Conservation (phyloP, 805 yeast genomes). For the Cyberlindnera saturnus region DNA sequence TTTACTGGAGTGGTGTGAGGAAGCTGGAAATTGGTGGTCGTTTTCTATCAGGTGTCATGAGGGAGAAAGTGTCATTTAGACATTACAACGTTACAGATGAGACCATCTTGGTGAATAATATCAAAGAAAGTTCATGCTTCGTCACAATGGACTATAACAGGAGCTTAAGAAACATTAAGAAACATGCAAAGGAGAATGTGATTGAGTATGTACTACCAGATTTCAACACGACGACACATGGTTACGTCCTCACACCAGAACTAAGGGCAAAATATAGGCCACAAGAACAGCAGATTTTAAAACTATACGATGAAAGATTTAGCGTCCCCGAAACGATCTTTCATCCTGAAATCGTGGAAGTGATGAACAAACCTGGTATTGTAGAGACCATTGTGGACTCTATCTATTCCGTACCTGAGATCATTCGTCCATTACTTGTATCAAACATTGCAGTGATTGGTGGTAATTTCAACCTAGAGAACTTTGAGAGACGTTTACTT, state of each 20-base stretch:
- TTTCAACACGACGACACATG: slow-evolving; percentile 71
- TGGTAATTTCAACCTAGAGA: slow-evolving; percentile 69
- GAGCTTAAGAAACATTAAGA: slow-evolving; percentile 36
- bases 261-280: slow-evolving; percentile 25
- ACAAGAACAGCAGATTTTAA: slow-evolving; percentile 57
- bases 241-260: slow-evolving; percentile 48
- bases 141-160: slow-evolving; percentile 54
- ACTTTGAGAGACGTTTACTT: slow-evolving; percentile 55
- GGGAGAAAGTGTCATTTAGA: slow-evolving; percentile 82
- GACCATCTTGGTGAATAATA: slow-evolving; percentile 72
- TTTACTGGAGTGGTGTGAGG: slow-evolving; percentile 69
- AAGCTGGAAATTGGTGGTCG: slow-evolving; percentile 86
- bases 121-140: slow-evolving; percentile 74
- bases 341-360: slow-evolving; percentile 76
- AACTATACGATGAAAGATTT: slow-evolving; percentile 79
- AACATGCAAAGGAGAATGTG: slow-evolving; percentile 25
- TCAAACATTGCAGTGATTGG: slow-evolving; percentile 80
- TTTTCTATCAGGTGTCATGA: slow-evolving; percentile 70
- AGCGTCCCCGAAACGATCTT: slow-evolving; percentile 81
- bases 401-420: slow-evolving; percentile 64
- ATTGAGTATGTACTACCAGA: slow-evolving; percentile 84
- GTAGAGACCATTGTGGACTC: slow-evolving; percentile 64
- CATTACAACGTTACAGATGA: slow-evolving; percentile 94
- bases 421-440: slow-evolving; percentile 65
- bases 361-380: slow-evolving; percentile 72